Evolutionary conservation across 306 rosid genomes (phyloP), one percentile per base, ranked within the genome.

Genomic region (Cucurbita maxima): DNA sequence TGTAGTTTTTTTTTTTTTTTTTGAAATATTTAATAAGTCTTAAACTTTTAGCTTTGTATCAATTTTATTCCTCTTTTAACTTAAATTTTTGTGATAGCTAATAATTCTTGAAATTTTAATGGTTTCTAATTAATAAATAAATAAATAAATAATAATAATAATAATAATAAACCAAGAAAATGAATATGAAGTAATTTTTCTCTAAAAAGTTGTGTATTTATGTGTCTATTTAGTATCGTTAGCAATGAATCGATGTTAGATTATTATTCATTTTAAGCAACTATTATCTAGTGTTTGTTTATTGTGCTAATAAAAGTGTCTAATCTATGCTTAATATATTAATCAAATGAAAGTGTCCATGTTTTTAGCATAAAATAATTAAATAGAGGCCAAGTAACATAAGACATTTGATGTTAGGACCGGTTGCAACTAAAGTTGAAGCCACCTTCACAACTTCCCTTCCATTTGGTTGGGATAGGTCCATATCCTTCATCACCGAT

Each of bases 381-480:
- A 19, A 10, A 44, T 51, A 18, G 53, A 15, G 54, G 7, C 6
- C 14, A 14, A 68, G 73, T 13, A 13, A 37, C 0, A 25, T 25
- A 25, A 50, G 41, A 47, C 3, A 25, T 25, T 45, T 45, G 40
- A 18, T 47, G 41, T 47, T 3, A 1, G 12, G 54, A 50, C 73
- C 73, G 50, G 16, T 70, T 70, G 74, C 74, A 70, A 8, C 34
- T 7, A 50, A 70, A 70, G 14, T 70, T 50, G 15, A 58, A 70
- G 74, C 74, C 74, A 16, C 74, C 74, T 20, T 70, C 44, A 50
- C 74, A 70, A 70, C 58, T 50, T 14, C 74, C 74, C 25, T 9
- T 48, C 74, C 74, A 70, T 44, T 44, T 50, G 15, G 58, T 7
- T 1, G 74, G 74, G 8, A 70, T 16, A 15, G 58, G 74, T 16